Evolutionary conservation across 1,139 yeast species (phyloP), one percentile per base, ranked within the genome.

Genomic region (Hemisphaericaspora subhashii): DNA sequence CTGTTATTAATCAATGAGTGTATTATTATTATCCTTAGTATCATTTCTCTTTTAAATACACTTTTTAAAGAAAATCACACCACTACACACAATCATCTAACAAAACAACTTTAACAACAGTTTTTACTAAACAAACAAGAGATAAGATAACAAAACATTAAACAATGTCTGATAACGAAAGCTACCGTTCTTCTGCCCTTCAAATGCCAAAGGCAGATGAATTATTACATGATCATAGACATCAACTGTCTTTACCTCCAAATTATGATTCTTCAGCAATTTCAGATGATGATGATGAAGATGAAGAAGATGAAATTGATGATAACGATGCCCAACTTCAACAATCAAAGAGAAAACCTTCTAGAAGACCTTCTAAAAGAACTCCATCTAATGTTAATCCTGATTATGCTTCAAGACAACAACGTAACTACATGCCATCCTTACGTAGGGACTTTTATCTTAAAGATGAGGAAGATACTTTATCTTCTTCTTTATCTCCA

Each of bases 191-290:
- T 27, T 58, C 66, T 32, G 68, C 66, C 21, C 49, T 64, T 39
- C 59, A 67, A 30, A 57, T 38, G 28, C 63, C 35, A 59, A 37
- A 65, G 41, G 70, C 74, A 16, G 80, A 74, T 47, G 76, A 74
- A 31, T 72, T 67, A 29, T 61, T 79, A 40, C 72, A 77, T 47
- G 85, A 79, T 55, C 84, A 79, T 54, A 67, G 85, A 78, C 50
- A 64, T 72, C 14, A 58, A 60, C 27, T 66, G 72, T 10, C 60
- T 72, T 21, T 79, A 18, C 79, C 42, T 4, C 51, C 52, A 23
- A 13, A 25, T 13, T n/a, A 35, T 34, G 36, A 60, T 58, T 30
- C 57, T 64, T 37, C 55, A 21, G 43, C 45, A 17, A 30, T 40
- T 27, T 39, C 43, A 14, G 45, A 41, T 31, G 40, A 34, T 18